These are phyloP conservation scores for Triticum monococcum DNA, from an alignment of 176 grass and related monocot species.

Conservation along the genomic window DNA sequence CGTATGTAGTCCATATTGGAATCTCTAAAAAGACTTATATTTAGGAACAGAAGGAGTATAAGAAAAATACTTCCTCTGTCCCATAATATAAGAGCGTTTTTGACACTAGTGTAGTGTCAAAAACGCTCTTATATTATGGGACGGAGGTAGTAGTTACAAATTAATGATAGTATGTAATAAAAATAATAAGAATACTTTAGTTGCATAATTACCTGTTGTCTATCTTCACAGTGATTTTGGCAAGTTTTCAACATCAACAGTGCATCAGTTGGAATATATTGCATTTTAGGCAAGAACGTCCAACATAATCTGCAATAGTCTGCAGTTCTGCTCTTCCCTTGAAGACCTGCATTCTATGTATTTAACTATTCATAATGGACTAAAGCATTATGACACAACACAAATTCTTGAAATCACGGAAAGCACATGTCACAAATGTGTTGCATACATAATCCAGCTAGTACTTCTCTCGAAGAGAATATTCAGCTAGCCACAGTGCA, in stretches of 20 bases:
- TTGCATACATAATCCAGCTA: neutral
- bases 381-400: neutral
- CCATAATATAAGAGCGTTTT: too few species aligned
- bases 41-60: neutral
- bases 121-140: too few species aligned
- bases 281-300: conserved; percentile 3
- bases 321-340: neutral
- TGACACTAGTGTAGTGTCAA: too few species aligned
- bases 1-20: too few species aligned
- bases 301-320: neutral
- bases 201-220: neutral
- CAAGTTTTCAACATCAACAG: neutral
- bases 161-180: neutral
- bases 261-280: neutral
- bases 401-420: neutral
- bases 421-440: neutral
- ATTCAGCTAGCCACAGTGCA: neutral
- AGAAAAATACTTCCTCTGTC: too few species aligned
- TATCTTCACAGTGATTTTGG: conserved; percentile 9
- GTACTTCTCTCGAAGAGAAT: neutral
- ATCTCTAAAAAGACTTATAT: too few species aligned
- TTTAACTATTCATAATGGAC: neutral
- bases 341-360: conserved; percentile 11
- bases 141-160: too few species aligned
- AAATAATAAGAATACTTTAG: neutral